These are phyloP conservation scores for Melanopsichium pennsylvanicum DNA, from an alignment of 1,284 basidiomycete species.

Conservation along the genomic window DNA sequence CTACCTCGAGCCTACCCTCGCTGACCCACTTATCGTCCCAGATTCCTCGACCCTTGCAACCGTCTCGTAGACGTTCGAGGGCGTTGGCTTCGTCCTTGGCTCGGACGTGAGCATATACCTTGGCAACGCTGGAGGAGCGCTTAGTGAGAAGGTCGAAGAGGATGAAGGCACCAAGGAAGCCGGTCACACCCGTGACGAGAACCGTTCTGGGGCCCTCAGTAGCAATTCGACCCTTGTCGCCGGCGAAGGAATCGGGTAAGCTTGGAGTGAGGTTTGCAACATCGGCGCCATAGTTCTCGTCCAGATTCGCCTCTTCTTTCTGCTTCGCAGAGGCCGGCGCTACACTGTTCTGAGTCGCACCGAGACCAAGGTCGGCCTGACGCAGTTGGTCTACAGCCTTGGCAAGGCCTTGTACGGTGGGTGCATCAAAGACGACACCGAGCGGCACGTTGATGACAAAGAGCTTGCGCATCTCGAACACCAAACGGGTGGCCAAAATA, in stretches of 20 bases:
- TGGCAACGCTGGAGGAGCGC: constrained; percentile 74
- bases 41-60: constrained; percentile 82
- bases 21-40: constrained; percentile 90
- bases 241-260: constrained; percentile 50
- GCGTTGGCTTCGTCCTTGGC: constrained; percentile 75
- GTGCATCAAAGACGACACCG: constrained; percentile 89
- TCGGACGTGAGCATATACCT: constrained; percentile 91
- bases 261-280: constrained; percentile 73
- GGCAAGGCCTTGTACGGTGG: constrained; percentile 84
- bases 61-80: constrained; percentile 77
- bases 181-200: constrained; percentile 95
- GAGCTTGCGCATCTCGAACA: constrained; percentile 93
- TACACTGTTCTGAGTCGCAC: constrained; percentile 63
- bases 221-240: constrained; percentile 28
- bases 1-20: constrained; percentile 77
- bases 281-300: constrained; percentile 80
- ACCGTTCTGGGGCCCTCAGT: constrained; percentile 71
- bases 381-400: constrained; percentile 79
- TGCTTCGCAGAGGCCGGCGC: constrained; percentile 4
- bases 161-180: constrained; percentile 94
- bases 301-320: constrained; percentile 57
- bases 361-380: constrained; percentile 82
- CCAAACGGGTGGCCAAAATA: constrained; percentile 93
- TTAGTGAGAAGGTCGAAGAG: constrained; percentile 78
- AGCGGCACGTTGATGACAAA: constrained; percentile 92